A percentile compares a stretch with the other conserved stretches of the same genome.
Evolutionary conservation across 164 flowering plant species (phyloP).

Genomic region (Brasenia schreberi): DNA sequence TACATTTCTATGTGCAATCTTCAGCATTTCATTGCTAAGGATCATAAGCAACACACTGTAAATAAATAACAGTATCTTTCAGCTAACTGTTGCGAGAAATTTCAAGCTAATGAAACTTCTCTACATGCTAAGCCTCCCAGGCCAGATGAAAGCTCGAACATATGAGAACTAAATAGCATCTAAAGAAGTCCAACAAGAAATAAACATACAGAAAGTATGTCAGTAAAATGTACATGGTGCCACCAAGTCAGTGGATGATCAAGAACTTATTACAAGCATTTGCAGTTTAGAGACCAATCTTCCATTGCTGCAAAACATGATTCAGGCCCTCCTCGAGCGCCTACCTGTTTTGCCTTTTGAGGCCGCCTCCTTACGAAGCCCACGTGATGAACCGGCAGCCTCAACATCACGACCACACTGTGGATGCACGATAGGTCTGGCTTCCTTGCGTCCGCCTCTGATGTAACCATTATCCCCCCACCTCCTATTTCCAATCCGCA

Average conservation of each 20-base stretch:
- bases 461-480: conserved; percentile 92
- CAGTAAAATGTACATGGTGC: neutral
- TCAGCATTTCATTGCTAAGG: too few species aligned
- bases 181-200: neutral
- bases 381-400: neutral
- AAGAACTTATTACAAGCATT: neutral
- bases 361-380: neutral
- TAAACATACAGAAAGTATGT: neutral
- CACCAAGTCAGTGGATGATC: neutral
- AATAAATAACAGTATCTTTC: too few species aligned
- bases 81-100: too few species aligned
- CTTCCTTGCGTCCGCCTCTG: conserved; percentile 73
- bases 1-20: too few species aligned
- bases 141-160: neutral
- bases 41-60: too few species aligned
- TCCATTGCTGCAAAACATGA: too few species aligned
- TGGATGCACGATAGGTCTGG: conserved; percentile 33
- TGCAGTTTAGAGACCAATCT: neutral
- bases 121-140: neutral
- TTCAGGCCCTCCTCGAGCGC: neutral
- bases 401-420: neutral
- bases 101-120: neutral
- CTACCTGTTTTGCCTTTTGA: neutral
- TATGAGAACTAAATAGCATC: neutral
- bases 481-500: conserved; percentile 76